Evolutionary conservation across 1,284 basidiomycete species (phyloP).

Genomic region (Cryptococcus amylolentus): DNA sequence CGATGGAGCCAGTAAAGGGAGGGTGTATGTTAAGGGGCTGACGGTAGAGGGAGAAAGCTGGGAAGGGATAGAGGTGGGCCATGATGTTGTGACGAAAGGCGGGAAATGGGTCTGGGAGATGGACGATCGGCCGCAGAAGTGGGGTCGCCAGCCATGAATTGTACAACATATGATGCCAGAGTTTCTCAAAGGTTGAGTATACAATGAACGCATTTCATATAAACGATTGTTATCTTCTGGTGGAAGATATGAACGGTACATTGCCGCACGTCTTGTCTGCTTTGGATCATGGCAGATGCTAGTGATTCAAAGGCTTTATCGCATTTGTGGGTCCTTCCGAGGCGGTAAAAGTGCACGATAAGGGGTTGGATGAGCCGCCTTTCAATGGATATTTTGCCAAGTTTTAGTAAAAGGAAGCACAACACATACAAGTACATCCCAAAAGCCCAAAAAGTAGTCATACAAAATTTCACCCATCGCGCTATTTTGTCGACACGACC

Average conservation of each 20-base stretch:
- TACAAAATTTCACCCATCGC: too few relatives aligned
- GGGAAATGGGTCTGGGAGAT: constrained; percentile 64
- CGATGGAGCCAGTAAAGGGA: constrained; percentile 54
- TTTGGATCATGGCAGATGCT: neutral
- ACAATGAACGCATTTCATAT: too few relatives aligned
- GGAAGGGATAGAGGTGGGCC: constrained; percentile 55
- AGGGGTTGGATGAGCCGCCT: constrained; percentile 12
- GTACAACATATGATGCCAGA: too few relatives aligned
- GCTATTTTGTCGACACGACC: neutral
- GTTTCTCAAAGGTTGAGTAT: too few relatives aligned
- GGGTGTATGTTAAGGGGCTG: constrained; percentile 61
- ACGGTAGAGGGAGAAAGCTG: constrained; percentile 56
- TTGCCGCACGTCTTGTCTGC: too few relatives aligned
- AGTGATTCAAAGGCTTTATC: constrained; percentile 4
- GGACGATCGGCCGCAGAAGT: constrained; percentile 55
- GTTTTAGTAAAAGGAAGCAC: constrained; percentile 5
- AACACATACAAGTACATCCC: too few relatives aligned
- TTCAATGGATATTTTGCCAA: constrained; percentile 12
- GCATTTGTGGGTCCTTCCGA: constrained; percentile 9
- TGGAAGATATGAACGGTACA: too few relatives aligned
- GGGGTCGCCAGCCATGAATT: constrained; percentile 33
- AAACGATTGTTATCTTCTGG: too few relatives aligned
- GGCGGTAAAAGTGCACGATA: constrained; percentile 9
- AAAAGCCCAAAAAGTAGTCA: too few relatives aligned
- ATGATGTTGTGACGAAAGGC: constrained; percentile 56